Base-by-base conservation (phyloP, 768 basidiomycete species). In the Trametes elegans region DNA sequence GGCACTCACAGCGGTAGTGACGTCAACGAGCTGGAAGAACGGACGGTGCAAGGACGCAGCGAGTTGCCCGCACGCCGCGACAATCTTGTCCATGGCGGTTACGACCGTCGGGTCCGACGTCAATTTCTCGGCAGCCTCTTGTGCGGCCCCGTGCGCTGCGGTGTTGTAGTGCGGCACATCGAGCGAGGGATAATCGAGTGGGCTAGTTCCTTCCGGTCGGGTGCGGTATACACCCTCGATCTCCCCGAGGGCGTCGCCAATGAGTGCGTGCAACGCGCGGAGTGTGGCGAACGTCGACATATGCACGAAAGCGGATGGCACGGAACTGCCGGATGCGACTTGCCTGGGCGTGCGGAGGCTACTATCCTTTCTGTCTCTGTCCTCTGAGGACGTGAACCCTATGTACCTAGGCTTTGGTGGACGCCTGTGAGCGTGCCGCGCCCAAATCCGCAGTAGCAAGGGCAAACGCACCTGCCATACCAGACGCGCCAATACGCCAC, bases 211-310 rank as follows among this genome's bases (percentile, higher is more conserved):
- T 2, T 16, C 53, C 7, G n/a, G 13, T 3, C 14, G 28, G 19
- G 18, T 26, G 11, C 9, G 53, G 49, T 66, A 87, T 45, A 85
- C 71, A 41, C 71, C 71, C 66, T 87, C 81, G 13, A 89, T 84
- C 61, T 86, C 83, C 69, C 81, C 77, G 57, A 88, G 70, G 23
- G 87, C 85, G 60, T 84, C 76, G 60, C 81, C 83, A 62, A 89
- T 78, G 66, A 88, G 79, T 58, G 76, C 69, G 60, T 87, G 83
- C 35, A 88, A 78, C 27, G 81, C 79, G 34, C 80, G 79, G 48
- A 89, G 78, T 47, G 77, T 75, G 31, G 82, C 74, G 62, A 89
- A 82, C 44, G 87, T 87, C 26, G 34, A 23, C 80, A 71, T 63
- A 32, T 44, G 32, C 27, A 27, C 7, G 10, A n/a, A 16, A 23